Evolutionary conservation across 2,329 filamentous ascomycete genomes (phyloP).

Genomic region (Fusarium torulosum): DNA sequence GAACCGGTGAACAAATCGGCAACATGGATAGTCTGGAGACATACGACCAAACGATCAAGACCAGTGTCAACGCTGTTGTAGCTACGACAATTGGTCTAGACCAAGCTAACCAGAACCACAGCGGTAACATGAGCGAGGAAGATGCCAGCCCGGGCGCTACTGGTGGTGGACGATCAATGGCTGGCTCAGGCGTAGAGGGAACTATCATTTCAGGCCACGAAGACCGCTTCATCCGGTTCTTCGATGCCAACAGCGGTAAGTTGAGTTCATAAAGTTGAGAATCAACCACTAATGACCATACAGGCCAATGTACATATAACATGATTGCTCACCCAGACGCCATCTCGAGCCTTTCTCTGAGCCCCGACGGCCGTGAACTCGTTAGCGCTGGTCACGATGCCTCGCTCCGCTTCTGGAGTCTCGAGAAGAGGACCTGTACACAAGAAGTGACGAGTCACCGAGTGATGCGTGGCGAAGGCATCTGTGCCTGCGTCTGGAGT

Average conservation of each 20-base stretch:
- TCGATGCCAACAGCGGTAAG: conserved; percentile 98
- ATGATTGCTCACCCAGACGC: conserved; percentile 97
- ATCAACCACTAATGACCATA: conserved; percentile 19
- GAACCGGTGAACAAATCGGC: conserved; percentile 90
- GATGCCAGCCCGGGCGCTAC: conserved; percentile 84
- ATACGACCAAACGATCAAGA: conserved; percentile 83
- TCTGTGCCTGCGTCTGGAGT: conserved; percentile 95
- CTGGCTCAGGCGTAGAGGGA: conserved; percentile 86
- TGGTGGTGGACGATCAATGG: conserved; percentile 71
- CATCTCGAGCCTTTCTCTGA: conserved; percentile 91
- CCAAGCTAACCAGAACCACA: conserved; percentile 67
- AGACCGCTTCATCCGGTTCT: conserved; percentile 95
- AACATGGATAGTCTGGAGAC: conserved; percentile 95
- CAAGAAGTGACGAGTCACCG: conserved; percentile 95
- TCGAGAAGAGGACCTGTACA: conserved; percentile 94
- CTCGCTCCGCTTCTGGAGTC: conserved; percentile 94
- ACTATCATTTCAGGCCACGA: conserved; percentile 97
- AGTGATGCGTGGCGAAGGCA: conserved; percentile 94
- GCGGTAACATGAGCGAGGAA: conserved; percentile 75
- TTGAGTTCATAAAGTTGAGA: conserved; percentile 55
- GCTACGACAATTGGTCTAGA: conserved; percentile 88
- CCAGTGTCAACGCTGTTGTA: conserved; percentile 91
- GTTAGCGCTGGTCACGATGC: conserved; percentile 97
- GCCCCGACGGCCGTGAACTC: conserved; percentile 91
- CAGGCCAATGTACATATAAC: conserved; percentile 98